These are phyloP conservation scores for Xylaria palmicola DNA, from an alignment of 495 filamentous ascomycete genomes.

Conservation along the genomic window DNA sequence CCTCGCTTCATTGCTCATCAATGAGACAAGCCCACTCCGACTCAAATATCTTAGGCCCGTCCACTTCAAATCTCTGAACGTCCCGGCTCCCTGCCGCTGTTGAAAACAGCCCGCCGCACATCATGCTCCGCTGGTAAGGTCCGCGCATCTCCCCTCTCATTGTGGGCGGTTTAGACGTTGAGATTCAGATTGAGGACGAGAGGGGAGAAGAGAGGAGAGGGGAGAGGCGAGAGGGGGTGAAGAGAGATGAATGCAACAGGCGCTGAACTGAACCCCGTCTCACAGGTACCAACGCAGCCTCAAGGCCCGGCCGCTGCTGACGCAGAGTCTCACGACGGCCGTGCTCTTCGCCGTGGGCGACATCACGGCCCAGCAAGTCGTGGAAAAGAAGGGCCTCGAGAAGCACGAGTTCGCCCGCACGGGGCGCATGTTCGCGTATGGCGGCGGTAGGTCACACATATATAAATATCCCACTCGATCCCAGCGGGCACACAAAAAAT, in stretches of 20 bases:
- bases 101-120: too few species aligned
- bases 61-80: too few species aligned
- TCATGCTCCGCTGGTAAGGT: conserved; percentile 33
- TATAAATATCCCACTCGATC: background rate
- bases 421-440: conserved; percentile 87
- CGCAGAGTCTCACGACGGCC: conserved; percentile 81
- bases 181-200: background rate
- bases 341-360: conserved; percentile 91
- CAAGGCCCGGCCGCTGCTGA: conserved; percentile 78
- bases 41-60: too few species aligned
- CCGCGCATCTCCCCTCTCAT: conserved; percentile 8
- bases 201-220: background rate
- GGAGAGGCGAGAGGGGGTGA: background rate
- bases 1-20: too few species aligned
- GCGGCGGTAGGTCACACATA: conserved; percentile 62
- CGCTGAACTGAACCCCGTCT: too few species aligned
- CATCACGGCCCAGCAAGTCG: conserved; percentile 86
- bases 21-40: too few species aligned
- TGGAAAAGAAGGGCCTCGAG: conserved; percentile 74
- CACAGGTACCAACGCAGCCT: conserved; percentile 86
- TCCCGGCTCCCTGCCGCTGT: too few species aligned
- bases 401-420: conserved; percentile 83
- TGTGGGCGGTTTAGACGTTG: too few species aligned
- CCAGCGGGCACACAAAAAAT: too few species aligned
- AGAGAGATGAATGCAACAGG: too few species aligned